Evolutionary conservation across 805 yeast species (phyloP), one percentile per base, ranked within the genome.

Genomic region (Clavispora carvajalis): DNA sequence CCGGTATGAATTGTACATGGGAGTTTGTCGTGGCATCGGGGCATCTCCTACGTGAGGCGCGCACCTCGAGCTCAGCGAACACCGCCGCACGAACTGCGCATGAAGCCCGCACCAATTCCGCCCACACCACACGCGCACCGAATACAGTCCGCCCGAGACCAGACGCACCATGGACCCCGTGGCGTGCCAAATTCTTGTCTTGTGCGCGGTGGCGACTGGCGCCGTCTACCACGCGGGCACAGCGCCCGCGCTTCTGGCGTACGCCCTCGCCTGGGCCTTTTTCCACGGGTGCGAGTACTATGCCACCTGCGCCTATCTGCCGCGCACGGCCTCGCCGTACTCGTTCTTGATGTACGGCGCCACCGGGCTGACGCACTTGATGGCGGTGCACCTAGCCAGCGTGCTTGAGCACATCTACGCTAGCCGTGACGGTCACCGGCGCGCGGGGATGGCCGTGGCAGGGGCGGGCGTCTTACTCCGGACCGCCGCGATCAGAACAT

Each of bases 341-440:
- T 62, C 60, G 55, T 68, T 67, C 35, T 41, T 68, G 33, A 49
- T 68, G 6, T 63, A 57, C 40, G 66, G 69, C 3, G 65, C 64
- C 33, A 43, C 42, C 7, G 73, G 73, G 7, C 61, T 61, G 41
- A 33, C 30, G 7, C 56, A 60, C 34, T 58, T 64, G 33, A 51
- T 63, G 54, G 34, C 50, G 15, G 51, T 66, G 41, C 71, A 66
- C 38, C 11, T 45, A 5, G 21, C 49, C 7, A 48, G 59, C 5
- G 23, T 58, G 3, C 31, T 43, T 45, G 72, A 66, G 44, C 51
- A 45, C 43, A 34, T 50, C 9, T 13, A 53, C 24, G 37, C 37
- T 22, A 37, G 38, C 13, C 34, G 31, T 17, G 22, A 18, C 30
- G 33, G 38, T n/a, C 31, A 23, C 22, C 26, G 17, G 15, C 36